Conservation (phyloP, 1,284 basidiomycete species). For the Rhodotorula sp. region DNA sequence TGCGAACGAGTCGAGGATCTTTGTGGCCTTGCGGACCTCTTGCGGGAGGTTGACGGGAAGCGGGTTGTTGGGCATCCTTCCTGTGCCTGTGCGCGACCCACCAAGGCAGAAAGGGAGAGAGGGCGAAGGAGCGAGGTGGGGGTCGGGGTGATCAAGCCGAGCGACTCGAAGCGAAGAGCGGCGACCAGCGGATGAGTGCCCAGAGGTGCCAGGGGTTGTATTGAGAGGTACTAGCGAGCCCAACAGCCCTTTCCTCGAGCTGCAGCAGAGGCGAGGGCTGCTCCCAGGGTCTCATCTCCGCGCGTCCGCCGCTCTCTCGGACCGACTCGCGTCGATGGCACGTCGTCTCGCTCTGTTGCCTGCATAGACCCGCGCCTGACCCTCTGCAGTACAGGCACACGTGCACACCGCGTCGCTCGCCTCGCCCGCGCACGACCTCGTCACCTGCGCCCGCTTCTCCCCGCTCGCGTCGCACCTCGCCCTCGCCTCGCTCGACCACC, state of each 20-base stretch:
- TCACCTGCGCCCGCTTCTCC: slow-evolving; percentile 82
- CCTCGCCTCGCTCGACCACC: slow-evolving; percentile 74
- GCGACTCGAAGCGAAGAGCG: too few species aligned
- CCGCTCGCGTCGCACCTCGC: slow-evolving; percentile 81
- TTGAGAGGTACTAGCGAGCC: too few species aligned
- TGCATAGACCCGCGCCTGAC: not conserved
- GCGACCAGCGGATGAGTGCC: too few species aligned
- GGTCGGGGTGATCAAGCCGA: not conserved
- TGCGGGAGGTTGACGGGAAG: slow-evolving; percentile 55
- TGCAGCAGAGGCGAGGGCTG: too few species aligned
- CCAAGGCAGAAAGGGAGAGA: not conserved
- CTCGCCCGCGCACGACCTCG: slow-evolving; percentile 71
- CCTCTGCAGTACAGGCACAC: not conserved
- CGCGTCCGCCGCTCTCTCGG: too few species aligned
- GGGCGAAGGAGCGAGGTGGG: not conserved
- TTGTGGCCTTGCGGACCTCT: slow-evolving; percentile 60
- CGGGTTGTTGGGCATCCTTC: slow-evolving; percentile 45
- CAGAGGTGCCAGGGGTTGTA: too few species aligned
- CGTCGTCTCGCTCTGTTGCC: not conserved
- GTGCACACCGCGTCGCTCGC: slow-evolving; percentile 62
- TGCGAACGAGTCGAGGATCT: slow-evolving; percentile 48
- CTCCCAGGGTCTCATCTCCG: not conserved
- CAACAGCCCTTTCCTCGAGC: not conserved
- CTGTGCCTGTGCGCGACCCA: not conserved
- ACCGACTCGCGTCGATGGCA: too few species aligned